Percentiles rank a stretch among this genome's conserved stretches.
phyloP scores from a whole-genome alignment of 106 monocot genomes.

The Xerophyta viscosa region DNA sequence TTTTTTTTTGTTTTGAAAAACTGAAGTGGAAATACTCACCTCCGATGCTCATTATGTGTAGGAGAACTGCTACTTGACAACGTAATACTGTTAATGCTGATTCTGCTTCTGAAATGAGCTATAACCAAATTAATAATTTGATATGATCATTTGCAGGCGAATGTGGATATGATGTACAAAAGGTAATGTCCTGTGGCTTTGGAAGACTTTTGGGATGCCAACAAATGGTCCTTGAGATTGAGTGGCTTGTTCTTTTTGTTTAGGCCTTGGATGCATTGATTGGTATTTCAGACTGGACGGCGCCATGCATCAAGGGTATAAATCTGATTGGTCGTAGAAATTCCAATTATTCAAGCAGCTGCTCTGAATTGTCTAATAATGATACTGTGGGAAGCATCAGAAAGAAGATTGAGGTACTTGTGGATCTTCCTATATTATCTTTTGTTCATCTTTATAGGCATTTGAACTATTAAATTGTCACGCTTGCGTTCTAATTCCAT shows the following conservation, averaged over 20 bases:
- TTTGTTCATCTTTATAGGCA: background rate
- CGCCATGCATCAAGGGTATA: slow-evolving; percentile 10
- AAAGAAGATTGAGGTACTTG: slow-evolving; percentile 18
- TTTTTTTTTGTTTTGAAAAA: background rate
- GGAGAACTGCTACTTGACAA: background rate
- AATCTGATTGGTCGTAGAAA: background rate
- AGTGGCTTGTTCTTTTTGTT: slow-evolving; percentile 1
- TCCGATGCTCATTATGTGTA: background rate
- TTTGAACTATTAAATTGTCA: background rate
- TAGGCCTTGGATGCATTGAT: slow-evolving; percentile 67
- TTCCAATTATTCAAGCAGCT: slow-evolving; percentile 9
- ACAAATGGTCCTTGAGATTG: background rate
- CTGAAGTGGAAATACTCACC: too few relatives aligned
- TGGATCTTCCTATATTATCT: background rate
- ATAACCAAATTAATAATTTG: background rate
- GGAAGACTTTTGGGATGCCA: background rate
- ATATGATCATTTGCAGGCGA: slow-evolving; percentile 50
- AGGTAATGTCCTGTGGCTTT: slow-evolving; percentile 31
- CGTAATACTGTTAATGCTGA: background rate
- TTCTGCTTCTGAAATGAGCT: background rate
- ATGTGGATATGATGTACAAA: slow-evolving; percentile 62
- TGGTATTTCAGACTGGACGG: slow-evolving; percentile 27
- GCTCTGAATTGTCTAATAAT: slow-evolving; percentile 6
- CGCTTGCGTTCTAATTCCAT: too few relatives aligned
- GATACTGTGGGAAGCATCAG: slow-evolving; percentile 4